Percentiles rank a stretch among this genome's conserved stretches.
Conservation (phyloP, 352 stramenopile genomes). For the Globisporangium spiculum region DNA sequence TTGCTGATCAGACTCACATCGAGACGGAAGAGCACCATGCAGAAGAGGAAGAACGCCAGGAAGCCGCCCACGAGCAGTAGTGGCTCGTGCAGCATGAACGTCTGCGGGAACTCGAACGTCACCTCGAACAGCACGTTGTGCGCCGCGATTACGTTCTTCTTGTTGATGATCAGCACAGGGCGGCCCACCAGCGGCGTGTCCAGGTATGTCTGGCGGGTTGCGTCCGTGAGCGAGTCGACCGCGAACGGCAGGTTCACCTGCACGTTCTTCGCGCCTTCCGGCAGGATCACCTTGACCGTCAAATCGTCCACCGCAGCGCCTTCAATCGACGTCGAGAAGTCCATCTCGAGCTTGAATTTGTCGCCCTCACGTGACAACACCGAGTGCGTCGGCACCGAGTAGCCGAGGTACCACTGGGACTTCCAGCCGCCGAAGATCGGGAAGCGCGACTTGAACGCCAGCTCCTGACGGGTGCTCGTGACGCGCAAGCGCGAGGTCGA, state of each 20-base stretch:
- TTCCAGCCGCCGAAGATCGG: conserved; percentile 89
- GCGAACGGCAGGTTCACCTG: conserved; percentile 74
- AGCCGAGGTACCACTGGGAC: conserved; percentile 87
- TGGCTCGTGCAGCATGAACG: conserved; percentile 86
- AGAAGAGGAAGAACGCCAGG: conserved; percentile 81
- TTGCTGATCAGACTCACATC: conserved; percentile 66
- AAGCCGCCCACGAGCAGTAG: conserved; percentile 83
- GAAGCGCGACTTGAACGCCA: conserved; percentile 84
- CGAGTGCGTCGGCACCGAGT: conserved; percentile 81
- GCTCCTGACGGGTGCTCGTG: conserved; percentile 50
- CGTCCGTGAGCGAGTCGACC: conserved; percentile 51
- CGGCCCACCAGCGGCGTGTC: conserved; percentile 78
- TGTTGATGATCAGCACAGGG: conserved; percentile 76
- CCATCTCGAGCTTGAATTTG: conserved; percentile 80
- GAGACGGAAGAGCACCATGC: conserved; percentile 81
- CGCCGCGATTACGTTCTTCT: conserved; percentile 80
- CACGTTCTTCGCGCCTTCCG: conserved; percentile 78
- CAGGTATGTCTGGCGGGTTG: conserved; percentile 81
- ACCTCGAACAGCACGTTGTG: conserved; percentile 87
- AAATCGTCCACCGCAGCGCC: conserved; percentile 80
- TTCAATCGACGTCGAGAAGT: conserved; percentile 84
- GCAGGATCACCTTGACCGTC: conserved; percentile 86
- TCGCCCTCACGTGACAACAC: conserved; percentile 63
- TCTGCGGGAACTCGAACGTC: conserved; percentile 79
- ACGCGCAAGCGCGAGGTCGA: conserved; percentile 74